Percentiles rank a stretch among this genome's conserved stretches.
Evolutionary conservation across 352 stramenopile genomes (phyloP).

Genomic region (Globisporangium nodosum): DNA sequence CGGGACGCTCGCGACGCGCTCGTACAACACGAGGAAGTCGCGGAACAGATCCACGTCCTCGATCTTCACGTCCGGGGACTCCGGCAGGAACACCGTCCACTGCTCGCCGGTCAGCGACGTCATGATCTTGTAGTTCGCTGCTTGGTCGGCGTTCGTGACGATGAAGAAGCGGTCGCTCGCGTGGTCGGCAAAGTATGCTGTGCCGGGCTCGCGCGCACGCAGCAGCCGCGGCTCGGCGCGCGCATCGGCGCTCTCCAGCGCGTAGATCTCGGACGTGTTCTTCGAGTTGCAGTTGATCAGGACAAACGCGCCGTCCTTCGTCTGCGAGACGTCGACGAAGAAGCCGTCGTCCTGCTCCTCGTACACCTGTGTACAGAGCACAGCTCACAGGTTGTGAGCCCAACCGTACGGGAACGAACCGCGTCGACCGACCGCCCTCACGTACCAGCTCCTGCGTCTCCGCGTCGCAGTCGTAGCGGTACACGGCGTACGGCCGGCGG

Average conservation of each 20-base stretch:
- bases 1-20: constrained; percentile 62
- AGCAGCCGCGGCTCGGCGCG: constrained; percentile 33
- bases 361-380: constrained; percentile 39
- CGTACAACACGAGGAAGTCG: constrained; percentile 78
- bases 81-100: constrained; percentile 51
- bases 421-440: not conserved
- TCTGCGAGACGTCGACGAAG: constrained; percentile 81
- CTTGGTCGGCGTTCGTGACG: constrained; percentile 73
- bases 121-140: constrained; percentile 77
- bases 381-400: not conserved
- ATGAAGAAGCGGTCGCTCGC: constrained; percentile 61
- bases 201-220: constrained; percentile 41
- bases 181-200: constrained; percentile 85
- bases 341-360: constrained; percentile 70
- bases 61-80: constrained; percentile 70
- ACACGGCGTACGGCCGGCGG: constrained; percentile 57
- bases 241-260: constrained; percentile 22
- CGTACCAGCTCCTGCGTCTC: constrained; percentile 43
- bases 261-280: constrained; percentile 80
- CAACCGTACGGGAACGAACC: no score
- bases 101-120: constrained; percentile 1
- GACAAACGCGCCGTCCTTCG: constrained; percentile 75
- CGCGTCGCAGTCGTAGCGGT: constrained; percentile 48
- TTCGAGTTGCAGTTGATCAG: constrained; percentile 89
- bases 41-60: constrained; percentile 86